A percentile compares a stretch with the other conserved stretches of the same genome.
Evolutionary conservation across 2,329 filamentous ascomycete genomes (phyloP).

Genomic region (Alternaria sp.): DNA sequence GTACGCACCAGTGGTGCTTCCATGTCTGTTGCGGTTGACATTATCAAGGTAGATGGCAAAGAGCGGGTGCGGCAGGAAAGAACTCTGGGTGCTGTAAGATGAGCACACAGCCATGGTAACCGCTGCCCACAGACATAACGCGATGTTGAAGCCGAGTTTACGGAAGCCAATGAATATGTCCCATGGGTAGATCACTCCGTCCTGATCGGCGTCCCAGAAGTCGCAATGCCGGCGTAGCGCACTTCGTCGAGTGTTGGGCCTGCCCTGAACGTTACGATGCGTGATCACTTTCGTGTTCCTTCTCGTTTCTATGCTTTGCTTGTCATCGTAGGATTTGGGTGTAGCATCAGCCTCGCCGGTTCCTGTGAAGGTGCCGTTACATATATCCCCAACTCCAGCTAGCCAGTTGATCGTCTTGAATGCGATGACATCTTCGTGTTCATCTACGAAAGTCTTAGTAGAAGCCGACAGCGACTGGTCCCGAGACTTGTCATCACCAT

Average conservation of each 20-base stretch:
- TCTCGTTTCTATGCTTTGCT: neutral
- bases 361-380: neutral
- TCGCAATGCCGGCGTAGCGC: conserved; percentile 23
- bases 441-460: neutral
- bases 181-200: conserved; percentile 24
- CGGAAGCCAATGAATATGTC: conserved; percentile 25
- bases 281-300: neutral
- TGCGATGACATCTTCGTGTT: neutral
- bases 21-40: conserved; percentile 20
- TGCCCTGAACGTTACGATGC: neutral
- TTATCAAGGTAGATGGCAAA: conserved; percentile 26
- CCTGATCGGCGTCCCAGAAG: conserved; percentile 23
- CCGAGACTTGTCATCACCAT: neutral
- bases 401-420: conserved; percentile 3
- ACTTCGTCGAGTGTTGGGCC: conserved; percentile 8
- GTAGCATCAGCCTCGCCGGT: neutral
- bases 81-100: conserved; percentile 20
- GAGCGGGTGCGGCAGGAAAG: conserved; percentile 19
- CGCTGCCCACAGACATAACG: conserved; percentile 23
- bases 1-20: conserved; percentile 25
- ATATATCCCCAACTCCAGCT: conserved; percentile 11
- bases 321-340: neutral
- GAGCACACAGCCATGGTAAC: conserved; percentile 21
- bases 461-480: neutral
- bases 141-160: conserved; percentile 18